Evolutionary conservation across 495 filamentous ascomycete genomes (phyloP).

Genomic region (Podospora sp.): DNA sequence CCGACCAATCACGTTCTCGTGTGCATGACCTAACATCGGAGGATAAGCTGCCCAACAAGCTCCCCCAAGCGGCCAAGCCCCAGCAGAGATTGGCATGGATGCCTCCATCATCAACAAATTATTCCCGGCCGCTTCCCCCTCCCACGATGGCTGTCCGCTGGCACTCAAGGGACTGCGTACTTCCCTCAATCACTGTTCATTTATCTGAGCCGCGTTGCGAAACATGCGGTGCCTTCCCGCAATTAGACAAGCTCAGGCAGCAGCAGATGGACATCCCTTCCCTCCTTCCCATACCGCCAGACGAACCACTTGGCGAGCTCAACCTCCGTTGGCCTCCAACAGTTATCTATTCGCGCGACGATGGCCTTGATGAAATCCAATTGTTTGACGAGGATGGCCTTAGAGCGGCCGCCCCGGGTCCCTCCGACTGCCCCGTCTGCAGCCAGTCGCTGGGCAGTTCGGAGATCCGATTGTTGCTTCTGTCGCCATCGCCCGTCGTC

Average conservation of each 20-base stretch:
- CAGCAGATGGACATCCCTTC: background rate
- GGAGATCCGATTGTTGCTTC: conserved; percentile 2
- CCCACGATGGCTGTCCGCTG: background rate
- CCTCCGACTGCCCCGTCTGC: background rate
- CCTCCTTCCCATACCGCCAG: background rate
- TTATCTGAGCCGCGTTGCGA: background rate
- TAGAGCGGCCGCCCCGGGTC: too few relatives aligned
- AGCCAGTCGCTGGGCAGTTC: background rate
- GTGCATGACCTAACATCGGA: too few relatives aligned
- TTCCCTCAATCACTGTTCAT: background rate
- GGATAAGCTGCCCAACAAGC: too few relatives aligned
- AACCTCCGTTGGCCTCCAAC: conserved; percentile 22
- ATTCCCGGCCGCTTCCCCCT: background rate
- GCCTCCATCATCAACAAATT: too few relatives aligned
- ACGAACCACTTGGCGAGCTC: conserved; percentile 13
- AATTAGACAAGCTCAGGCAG: background rate
- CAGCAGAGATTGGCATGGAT: too few relatives aligned
- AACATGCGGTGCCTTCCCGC: background rate
- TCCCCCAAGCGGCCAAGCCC: too few relatives aligned
- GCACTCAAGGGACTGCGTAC: background rate
- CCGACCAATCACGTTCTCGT: too few relatives aligned
- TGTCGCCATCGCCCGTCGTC: background rate
- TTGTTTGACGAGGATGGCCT: too few relatives aligned
- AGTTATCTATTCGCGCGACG: background rate
- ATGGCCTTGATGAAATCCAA: too few relatives aligned